Evolutionary conservation across 2,329 filamentous ascomycete species (phyloP).

Genomic region (Epichloe hybrida): DNA sequence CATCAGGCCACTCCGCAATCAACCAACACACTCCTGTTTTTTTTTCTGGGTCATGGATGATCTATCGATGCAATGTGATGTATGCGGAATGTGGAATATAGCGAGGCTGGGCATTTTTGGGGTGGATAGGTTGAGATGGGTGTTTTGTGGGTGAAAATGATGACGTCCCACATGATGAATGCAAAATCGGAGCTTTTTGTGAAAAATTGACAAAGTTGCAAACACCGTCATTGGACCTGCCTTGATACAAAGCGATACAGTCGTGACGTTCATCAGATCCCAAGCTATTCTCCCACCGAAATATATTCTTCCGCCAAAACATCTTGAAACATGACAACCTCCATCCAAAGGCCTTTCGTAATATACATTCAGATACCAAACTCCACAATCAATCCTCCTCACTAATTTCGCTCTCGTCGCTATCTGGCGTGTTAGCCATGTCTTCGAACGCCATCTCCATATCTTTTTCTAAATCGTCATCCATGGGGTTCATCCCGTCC

Average conservation of each 20-base stretch:
- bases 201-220: too few relatives aligned
- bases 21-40: too few relatives aligned
- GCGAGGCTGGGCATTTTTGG: too few relatives aligned
- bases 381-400: conserved; percentile 41
- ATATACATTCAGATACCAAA: neutral
- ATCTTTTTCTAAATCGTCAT: conserved; percentile 34
- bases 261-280: neutral
- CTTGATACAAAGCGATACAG: neutral
- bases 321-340: neutral
- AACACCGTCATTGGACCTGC: neutral
- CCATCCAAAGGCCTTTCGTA: neutral
- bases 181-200: too few relatives aligned
- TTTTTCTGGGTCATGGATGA: too few relatives aligned
- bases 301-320: neutral
- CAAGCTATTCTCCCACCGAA: neutral
- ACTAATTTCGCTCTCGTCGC: conserved; percentile 51
- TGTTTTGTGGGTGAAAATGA: too few relatives aligned
- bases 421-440: conserved; percentile 35
- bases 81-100: too few relatives aligned
- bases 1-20: too few relatives aligned
- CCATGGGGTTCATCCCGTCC: conserved; percentile 16
- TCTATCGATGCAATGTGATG: too few relatives aligned
- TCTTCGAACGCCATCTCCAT: conserved; percentile 37
- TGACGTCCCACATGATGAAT: too few relatives aligned
- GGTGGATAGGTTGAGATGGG: too few relatives aligned